These are phyloP conservation scores for Purpureocillium lavendulum DNA, from an alignment of 2,329 filamentous ascomycete species.

Conservation along the genomic window DNA sequence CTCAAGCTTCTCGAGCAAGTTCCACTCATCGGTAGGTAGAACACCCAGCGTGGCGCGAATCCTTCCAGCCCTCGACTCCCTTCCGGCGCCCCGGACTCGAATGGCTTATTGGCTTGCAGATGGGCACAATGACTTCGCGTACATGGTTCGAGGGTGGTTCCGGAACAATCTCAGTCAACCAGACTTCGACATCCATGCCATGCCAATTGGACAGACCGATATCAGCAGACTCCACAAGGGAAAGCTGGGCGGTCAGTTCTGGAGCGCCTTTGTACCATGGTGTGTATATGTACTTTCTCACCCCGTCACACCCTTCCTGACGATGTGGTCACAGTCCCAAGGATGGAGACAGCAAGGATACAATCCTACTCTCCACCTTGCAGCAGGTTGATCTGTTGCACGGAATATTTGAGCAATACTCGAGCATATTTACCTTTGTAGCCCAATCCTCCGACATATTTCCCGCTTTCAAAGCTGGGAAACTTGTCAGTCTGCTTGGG, in stretches of 20 bases:
- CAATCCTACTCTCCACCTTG: constrained; percentile 36
- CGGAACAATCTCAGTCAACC: constrained; percentile 67
- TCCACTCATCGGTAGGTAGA: too few species aligned
- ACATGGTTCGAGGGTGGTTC: constrained; percentile 46
- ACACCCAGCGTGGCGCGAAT: too few species aligned
- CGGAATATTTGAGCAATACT: constrained; percentile 51
- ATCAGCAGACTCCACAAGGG: constrained; percentile 62
- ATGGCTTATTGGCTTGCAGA: constrained; percentile 36
- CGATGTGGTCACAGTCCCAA: too few species aligned
- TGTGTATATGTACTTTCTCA: constrained; percentile 36
- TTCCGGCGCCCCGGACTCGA: too few species aligned
- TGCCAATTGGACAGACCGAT: constrained; percentile 56
- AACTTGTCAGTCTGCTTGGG: constrained; percentile 64
- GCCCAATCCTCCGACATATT: constrained; percentile 34
- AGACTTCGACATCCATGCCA: constrained; percentile 53
- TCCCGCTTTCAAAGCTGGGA: constrained; percentile 44
- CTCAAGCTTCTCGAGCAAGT: too few species aligned
- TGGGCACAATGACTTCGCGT: constrained; percentile 76
- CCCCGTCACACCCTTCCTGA: too few species aligned
- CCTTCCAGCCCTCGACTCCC: too few species aligned
- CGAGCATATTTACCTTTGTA: constrained; percentile 37
- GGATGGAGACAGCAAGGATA: constrained; percentile 17
- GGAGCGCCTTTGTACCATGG: constrained; percentile 72
- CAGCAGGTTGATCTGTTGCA: constrained; percentile 62
- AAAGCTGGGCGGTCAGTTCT: constrained; percentile 69